A percentile compares a stretch with the other conserved stretches of the same genome.
Evolutionary conservation across 2,329 filamentous ascomycete genomes (phyloP).

Genomic region (Fusarium nurragi): DNA sequence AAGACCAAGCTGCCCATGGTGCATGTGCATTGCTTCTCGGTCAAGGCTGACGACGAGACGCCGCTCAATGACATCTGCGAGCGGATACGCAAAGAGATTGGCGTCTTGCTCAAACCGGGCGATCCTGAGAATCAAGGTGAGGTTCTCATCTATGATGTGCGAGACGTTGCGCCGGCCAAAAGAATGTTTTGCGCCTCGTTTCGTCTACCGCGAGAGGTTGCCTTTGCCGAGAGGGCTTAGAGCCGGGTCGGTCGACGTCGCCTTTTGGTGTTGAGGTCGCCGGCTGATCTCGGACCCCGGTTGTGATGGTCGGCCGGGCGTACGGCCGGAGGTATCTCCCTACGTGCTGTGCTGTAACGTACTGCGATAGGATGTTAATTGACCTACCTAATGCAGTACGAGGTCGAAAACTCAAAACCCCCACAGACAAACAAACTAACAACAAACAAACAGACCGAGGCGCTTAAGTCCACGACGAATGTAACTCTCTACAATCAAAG

Average conservation of each 20-base stretch:
- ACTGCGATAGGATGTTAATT: conserved; percentile 10
- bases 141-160: conserved; percentile 73
- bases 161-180: conserved; percentile 92
- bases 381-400: conserved; percentile 10
- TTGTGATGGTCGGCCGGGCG: conserved; percentile 16
- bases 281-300: conserved; percentile 27
- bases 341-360: conserved; percentile 1
- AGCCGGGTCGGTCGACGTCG: conserved; percentile 16
- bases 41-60: conserved; percentile 79
- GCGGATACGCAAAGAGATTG: conserved; percentile 54
- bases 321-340: conserved; percentile 22
- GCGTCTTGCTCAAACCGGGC: conserved; percentile 53
- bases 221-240: conserved; percentile 66
- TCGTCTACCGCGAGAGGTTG: conserved; percentile 81
- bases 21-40: conserved; percentile 94
- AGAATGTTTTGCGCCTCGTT: conserved; percentile 97
- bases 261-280: neutral
- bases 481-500: conserved; percentile 21
- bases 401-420: conserved; percentile 12
- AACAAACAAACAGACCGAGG: conserved; percentile 2
- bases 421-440: neutral
- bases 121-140: conserved; percentile 59
- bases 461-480: conserved; percentile 15
- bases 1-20: conserved; percentile 76
- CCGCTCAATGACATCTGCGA: conserved; percentile 62